Evolutionary conservation across 352 stramenopile genomes (phyloP).

Genomic region (Plasmopara viticola): DNA sequence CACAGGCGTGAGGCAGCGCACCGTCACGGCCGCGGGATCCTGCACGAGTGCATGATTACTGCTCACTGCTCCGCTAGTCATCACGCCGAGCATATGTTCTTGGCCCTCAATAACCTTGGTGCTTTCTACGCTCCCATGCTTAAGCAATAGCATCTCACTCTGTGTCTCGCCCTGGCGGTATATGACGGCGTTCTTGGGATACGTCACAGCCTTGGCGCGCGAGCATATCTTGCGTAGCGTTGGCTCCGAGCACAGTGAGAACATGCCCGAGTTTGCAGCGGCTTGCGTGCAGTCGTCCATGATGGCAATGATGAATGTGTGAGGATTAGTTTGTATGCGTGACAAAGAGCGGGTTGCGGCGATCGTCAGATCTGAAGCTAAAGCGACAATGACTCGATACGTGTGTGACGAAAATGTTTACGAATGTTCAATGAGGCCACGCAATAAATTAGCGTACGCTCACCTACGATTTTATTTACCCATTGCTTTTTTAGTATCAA

Average conservation of each 20-base stretch:
- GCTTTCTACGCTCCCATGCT: constrained; percentile 55
- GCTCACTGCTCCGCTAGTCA: constrained; percentile 51
- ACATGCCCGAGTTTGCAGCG: constrained; percentile 67
- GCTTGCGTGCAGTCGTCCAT: constrained; percentile 67
- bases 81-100: constrained; percentile 60
- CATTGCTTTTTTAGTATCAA: too few relatives aligned
- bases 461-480: too few relatives aligned
- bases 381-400: too few relatives aligned
- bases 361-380: too few relatives aligned
- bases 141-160: constrained; percentile 74
- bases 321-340: neutral
- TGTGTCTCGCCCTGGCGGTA: constrained; percentile 78
- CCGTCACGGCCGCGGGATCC: constrained; percentile 71
- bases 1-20: constrained; percentile 77
- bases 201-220: constrained; percentile 49
- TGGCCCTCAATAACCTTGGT: constrained; percentile 82
- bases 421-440: neutral
- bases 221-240: constrained; percentile 78
- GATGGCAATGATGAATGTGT: neutral
- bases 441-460: too few relatives aligned
- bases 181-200: constrained; percentile 66
- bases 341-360: neutral
- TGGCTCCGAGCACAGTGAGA: constrained; percentile 73
- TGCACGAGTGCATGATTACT: constrained; percentile 77
- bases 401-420: too few relatives aligned